phyloP scores from a whole-genome alignment of 305 asterid species.

The Fraxinus angustifolia region DNA sequence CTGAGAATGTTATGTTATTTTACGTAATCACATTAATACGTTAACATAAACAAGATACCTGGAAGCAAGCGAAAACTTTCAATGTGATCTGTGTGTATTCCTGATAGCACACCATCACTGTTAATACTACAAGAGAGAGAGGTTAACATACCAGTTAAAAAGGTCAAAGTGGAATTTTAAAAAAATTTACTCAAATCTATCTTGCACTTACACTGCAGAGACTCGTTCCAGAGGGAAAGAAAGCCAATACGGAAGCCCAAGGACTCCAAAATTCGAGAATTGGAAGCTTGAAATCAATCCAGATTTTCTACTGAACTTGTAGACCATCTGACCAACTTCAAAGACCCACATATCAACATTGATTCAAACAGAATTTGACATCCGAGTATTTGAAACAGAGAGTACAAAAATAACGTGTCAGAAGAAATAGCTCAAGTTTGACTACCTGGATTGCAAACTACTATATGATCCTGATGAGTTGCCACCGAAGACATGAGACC shows the following conservation, averaged over 20 bases:
- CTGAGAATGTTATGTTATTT: not conserved
- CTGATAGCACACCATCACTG: slow-evolving; percentile 48
- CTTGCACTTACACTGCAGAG: slow-evolving; percentile 52
- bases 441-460: slow-evolving; percentile 80
- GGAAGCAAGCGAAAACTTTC: slow-evolving; percentile 63
- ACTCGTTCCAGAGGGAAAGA: slow-evolving; percentile 60
- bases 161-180: slow-evolving; percentile 20
- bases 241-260: slow-evolving; percentile 94
- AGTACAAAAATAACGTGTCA: slow-evolving; percentile 6
- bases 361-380: slow-evolving; percentile 16
- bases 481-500: slow-evolving; percentile 70
- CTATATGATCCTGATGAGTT: slow-evolving; percentile 45
- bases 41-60: slow-evolving; percentile 42
- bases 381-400: not conserved
- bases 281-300: slow-evolving; percentile 49
- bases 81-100: slow-evolving; percentile 45
- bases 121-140: slow-evolving; percentile 20
- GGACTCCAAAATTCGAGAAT: slow-evolving; percentile 65
- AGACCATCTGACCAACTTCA: slow-evolving; percentile 76
- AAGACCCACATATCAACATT: slow-evolving; percentile 33
- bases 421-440: slow-evolving; percentile 16
- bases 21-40: not conserved
- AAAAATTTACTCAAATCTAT: not conserved
- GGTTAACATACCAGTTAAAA: slow-evolving; percentile 18
- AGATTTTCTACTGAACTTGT: slow-evolving; percentile 51